Percentiles rank a stretch among this genome's conserved stretches.
phyloP scores from a whole-genome alignment of 2,329 filamentous ascomycete genomes.

The Pseudopyrenochaeta lycopersici region DNA sequence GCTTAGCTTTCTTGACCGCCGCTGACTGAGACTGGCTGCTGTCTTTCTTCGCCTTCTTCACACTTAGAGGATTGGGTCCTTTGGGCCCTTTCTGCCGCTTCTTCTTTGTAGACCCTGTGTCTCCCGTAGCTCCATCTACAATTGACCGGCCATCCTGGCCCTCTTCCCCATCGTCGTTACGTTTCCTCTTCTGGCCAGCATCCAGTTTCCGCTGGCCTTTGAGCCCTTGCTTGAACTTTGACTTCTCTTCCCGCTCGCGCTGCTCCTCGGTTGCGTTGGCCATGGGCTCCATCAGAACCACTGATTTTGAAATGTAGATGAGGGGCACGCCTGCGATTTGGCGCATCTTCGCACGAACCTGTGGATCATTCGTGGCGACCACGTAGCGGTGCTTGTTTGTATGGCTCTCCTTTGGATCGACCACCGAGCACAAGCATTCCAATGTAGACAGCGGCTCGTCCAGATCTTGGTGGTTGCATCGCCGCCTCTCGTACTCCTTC shows the following conservation, averaged over 20 bases:
- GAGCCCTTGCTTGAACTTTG: conserved; percentile 77
- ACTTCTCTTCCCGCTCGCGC: conserved; percentile 73
- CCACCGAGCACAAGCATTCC: conserved; percentile 77
- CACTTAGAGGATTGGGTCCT: conserved; percentile 74
- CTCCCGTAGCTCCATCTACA: conserved; percentile 28
- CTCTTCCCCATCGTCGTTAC: conserved; percentile 61
- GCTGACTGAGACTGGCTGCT: background rate
- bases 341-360: conserved; percentile 70
- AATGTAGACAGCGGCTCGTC: conserved; percentile 73
- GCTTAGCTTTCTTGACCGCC: conserved; percentile 24
- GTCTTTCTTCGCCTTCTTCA: conserved; percentile 72
- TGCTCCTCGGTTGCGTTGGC: conserved; percentile 70
- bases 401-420: conserved; percentile 77
- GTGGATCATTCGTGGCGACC: conserved; percentile 75
- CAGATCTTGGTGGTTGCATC: conserved; percentile 81
- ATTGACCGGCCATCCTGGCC: conserved; percentile 40
- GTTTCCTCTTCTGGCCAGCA: conserved; percentile 46
- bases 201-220: conserved; percentile 55
- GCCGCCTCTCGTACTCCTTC: conserved; percentile 77
- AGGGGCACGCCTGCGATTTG: conserved; percentile 76
- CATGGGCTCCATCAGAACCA: conserved; percentile 84
- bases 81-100: conserved; percentile 67
- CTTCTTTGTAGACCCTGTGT: conserved; percentile 55
- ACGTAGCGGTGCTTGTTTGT: conserved; percentile 83
- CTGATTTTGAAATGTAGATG: conserved; percentile 79